Percentiles rank a stretch among this genome's conserved stretches.
Evolutionary conservation across 2,329 filamentous ascomycete genomes (phyloP).

Genomic region (Fusarium buxicola): DNA sequence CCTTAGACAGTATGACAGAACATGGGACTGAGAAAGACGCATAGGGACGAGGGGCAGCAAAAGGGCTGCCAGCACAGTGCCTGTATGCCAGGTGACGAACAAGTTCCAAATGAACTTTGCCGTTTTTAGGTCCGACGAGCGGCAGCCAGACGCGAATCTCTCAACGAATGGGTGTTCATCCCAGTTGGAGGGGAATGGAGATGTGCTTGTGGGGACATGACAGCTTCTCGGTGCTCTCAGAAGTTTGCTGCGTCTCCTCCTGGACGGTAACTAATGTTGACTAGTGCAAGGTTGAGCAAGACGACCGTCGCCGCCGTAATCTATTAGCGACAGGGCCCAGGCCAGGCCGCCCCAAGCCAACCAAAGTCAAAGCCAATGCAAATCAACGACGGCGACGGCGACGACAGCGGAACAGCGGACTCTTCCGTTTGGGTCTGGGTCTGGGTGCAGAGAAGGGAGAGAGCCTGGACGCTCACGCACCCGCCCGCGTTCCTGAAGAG

Average conservation of each 20-base stretch:
- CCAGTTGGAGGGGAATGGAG: slow-evolving; percentile 38
- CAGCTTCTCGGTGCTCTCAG: slow-evolving; percentile 11
- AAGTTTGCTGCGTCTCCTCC: slow-evolving; percentile 24
- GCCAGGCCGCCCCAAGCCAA: slow-evolving; percentile 20
- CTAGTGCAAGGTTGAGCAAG: slow-evolving; percentile 8
- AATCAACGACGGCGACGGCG: slow-evolving; percentile 10
- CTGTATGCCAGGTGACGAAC: slow-evolving; percentile 16
- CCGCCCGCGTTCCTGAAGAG: slow-evolving; percentile 42
- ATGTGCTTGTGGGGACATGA: slow-evolving; percentile 28
- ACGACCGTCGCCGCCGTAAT: slow-evolving; percentile 37
- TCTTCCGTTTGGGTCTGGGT: slow-evolving; percentile 4
- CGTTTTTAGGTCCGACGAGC: slow-evolving; percentile 30
- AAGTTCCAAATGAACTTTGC: slow-evolving; percentile 16
- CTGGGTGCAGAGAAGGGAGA: slow-evolving; percentile 17
- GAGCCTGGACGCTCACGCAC: slow-evolving; percentile 29
- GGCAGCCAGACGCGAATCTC: slow-evolving; percentile 27
- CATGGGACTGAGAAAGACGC: slow-evolving; percentile 1
- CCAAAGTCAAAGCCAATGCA: slow-evolving; percentile 29
- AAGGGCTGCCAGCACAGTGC: slow-evolving; percentile 16
- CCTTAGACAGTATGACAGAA: not conserved
- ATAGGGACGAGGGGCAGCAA: slow-evolving; percentile 3
- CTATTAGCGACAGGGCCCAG: slow-evolving; percentile 31
- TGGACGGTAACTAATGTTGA: slow-evolving; percentile 27
- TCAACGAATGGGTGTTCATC: slow-evolving; percentile 41
- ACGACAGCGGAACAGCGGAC: not conserved